Conservation (phyloP, 164 flowering plant genomes). For the Nymphaea colorata region DNA sequence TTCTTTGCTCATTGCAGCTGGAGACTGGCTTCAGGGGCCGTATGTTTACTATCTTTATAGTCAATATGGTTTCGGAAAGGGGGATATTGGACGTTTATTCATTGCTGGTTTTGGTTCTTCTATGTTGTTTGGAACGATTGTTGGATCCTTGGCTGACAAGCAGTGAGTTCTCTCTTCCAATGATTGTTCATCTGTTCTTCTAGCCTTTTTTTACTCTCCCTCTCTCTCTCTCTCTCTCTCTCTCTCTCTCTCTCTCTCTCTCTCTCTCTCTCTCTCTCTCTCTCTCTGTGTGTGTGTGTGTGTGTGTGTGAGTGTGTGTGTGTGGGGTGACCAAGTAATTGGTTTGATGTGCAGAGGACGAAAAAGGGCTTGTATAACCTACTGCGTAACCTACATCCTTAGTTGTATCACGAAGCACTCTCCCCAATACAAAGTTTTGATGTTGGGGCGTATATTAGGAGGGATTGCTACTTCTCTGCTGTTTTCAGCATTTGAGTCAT, state of each 20-base stretch:
- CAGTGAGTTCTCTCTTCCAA: conserved; percentile 38
- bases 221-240: not conserved
- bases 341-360: conserved; percentile 60
- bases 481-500: conserved; percentile 95
- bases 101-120: conserved; percentile 99
- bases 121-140: conserved; percentile 95
- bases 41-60: conserved; percentile 83
- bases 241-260: not conserved
- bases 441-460: conserved; percentile 94
- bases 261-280: not conserved
- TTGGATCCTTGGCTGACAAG: conserved; percentile 98
- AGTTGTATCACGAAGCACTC: conserved; percentile 98
- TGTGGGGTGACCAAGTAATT: no score
- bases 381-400: conserved; percentile 91
- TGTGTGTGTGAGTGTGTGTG: no score
- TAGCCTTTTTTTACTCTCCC: no score
- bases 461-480: conserved; percentile 96
- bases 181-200: no score
- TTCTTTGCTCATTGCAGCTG: conserved; percentile 5
- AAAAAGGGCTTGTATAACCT: conserved; percentile 87
- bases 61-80: conserved; percentile 76
- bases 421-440: conserved; percentile 77
- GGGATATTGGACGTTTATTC: conserved; percentile 93
- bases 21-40: conserved; percentile 43
- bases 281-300: not conserved